Evolutionary conservation across 768 basidiomycete species (phyloP), one percentile per base, ranked within the genome.

Genomic region (Rhodotorula babjevae): DNA sequence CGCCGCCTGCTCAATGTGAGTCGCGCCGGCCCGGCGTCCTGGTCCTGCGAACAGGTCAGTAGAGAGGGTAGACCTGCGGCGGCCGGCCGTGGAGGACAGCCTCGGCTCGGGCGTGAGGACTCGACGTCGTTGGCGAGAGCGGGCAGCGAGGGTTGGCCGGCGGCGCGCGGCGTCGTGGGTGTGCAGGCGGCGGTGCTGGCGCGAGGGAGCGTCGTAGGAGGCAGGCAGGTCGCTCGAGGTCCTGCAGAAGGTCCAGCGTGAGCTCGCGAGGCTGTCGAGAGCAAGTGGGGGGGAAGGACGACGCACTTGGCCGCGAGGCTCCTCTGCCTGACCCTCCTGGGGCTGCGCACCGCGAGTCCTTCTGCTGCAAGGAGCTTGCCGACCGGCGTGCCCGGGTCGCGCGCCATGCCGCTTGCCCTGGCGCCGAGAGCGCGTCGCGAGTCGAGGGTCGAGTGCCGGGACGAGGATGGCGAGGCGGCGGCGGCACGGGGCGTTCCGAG

Each of bases 251-350:
- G 3, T 29, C n/a, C 3, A 8, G 33, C 25, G 33, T 50, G 19
- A 62, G 47, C 23, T 2, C 2, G n/a, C 36, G 36, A 36, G 36
- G 18, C 27, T 14, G 14, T 3, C 9, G 16, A n/a, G 4, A 3
- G 8, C 23, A 21, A 8, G 12, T 11, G 46, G 46, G n/a, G 2
- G 16, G 53, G 53, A 29, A n/a, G 25, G n/a, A 18, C 2, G 23
- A 49, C 53, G 27, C n/a, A 29, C 27, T 14, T 55, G 53, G 11
- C 53, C 5, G 29, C n/a, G n/a, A 12, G 27, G 50, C 50, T 52
- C 23, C 55, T 29, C 29, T 59, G 58, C 36, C 58, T 59, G 36
- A 59, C 58, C 58, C 58, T 36, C 58, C 58, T 21, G 25, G 58
- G 58, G 36, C 58, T 59, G 36, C 33, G 25, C 25, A 59, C 36